These are phyloP conservation scores for Tympanopsis confertula DNA, from an alignment of 2,329 filamentous ascomycete genomes.

Conservation along the genomic window DNA sequence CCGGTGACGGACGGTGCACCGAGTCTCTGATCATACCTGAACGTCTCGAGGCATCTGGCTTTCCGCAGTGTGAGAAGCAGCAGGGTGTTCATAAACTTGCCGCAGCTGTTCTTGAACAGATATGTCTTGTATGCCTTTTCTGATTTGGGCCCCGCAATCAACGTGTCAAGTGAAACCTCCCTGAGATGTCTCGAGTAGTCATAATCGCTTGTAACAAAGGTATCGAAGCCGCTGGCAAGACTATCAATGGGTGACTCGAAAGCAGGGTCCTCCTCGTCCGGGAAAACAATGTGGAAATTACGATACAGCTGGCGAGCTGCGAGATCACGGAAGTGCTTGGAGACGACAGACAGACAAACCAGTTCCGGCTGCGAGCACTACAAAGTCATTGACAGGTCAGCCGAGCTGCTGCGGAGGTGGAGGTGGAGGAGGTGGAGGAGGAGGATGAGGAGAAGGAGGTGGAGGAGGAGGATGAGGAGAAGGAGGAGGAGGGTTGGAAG, in stretches of 20 bases:
- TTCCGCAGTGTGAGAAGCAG: constrained; percentile 43
- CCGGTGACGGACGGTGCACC: neutral
- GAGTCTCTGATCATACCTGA: constrained; percentile 25
- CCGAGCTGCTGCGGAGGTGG: neutral
- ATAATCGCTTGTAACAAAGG: constrained; percentile 51
- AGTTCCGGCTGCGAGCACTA: constrained; percentile 40
- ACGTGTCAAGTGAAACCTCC: constrained; percentile 42
- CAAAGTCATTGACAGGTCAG: constrained; percentile 4
- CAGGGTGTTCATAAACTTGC: constrained; percentile 53
- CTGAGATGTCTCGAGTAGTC: constrained; percentile 47
- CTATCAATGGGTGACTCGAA: constrained; percentile 43
- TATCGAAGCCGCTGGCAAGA: constrained; percentile 45
- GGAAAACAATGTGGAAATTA: constrained; percentile 47
- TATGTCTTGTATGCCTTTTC: constrained; percentile 41
- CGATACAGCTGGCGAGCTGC: constrained; percentile 47
- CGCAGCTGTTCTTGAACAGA: constrained; percentile 40
- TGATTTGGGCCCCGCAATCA: constrained; percentile 37
- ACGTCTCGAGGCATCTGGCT: constrained; percentile 40
- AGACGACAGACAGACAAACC: constrained; percentile 46
- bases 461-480: neutral
- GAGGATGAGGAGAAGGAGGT: constrained; percentile 1
- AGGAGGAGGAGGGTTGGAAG: constrained; percentile 1
- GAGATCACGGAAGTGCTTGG: constrained; percentile 41
- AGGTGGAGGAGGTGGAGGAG: neutral
- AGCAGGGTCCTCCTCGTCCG: constrained; percentile 40